Evolutionary conservation across 495 filamentous ascomycete genomes (phyloP), one percentile per base, ranked within the genome.

Genomic region (Alectoria sarmentosa): DNA sequence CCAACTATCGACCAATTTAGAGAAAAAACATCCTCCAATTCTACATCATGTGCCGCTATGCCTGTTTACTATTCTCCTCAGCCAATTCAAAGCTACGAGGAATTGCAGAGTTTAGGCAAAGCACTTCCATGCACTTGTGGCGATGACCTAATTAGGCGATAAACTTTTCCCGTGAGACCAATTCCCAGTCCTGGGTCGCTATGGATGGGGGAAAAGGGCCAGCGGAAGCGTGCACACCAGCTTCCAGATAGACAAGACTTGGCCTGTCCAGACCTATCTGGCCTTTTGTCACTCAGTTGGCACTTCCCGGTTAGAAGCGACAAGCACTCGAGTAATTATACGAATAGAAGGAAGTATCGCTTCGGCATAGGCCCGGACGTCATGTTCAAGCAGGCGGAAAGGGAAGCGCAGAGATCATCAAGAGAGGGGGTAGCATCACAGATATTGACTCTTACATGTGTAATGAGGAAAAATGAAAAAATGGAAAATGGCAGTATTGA

Each of bases 91-190:
- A 38, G 37, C 30, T 38, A 37, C 19, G n/a, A n/a, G 3, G 4
- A 36, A 13, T 4, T 8, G 21, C 21, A 38, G 0, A 23, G 4
- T 8, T 14, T 34, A 37, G 28, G 28, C 34, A 58, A 23, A 39
- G 38, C 36, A 14, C 56, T 58, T 58, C 36, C 56, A 58, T 58
- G 56, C 26, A 28, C 41, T 15, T 36, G 15, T 39, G 36, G 56
- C 32, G 26, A 58, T 23, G 36, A 58, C 2, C 11, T 39, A 58
- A 58, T 15, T 21, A 58, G 21, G 41, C 56, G 10, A 3, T 2
- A 3, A 37, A 11, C 17, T 39, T 58, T 17, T 17, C 23, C 55
- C 15, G 23, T 37, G 55, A n/a, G 21, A 10, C 32, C 21, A 58
- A 38, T 6, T 21, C 30, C 32, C 32, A 37, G 10, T 8, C 1